These are phyloP conservation scores for Tilletia caries DNA, from an alignment of 1,284 basidiomycete genomes.

Conservation along the genomic window DNA sequence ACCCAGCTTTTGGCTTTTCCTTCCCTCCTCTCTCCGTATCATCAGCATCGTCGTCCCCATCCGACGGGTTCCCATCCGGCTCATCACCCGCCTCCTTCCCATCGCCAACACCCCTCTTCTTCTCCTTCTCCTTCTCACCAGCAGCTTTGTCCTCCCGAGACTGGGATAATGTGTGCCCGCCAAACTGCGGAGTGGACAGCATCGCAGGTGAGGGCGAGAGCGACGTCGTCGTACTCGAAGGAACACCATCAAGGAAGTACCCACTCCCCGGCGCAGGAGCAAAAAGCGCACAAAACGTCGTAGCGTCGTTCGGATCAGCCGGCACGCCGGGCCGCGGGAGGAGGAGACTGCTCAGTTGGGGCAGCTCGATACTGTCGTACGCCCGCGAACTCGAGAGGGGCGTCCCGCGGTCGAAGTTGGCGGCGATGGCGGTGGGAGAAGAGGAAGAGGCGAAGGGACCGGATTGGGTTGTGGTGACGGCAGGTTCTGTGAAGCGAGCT, in stretches of 20 bases:
- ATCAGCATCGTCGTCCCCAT: not conserved
- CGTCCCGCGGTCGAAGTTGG: not conserved
- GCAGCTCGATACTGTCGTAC: not conserved
- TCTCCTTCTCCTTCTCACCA: not conserved
- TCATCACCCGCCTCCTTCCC: not conserved
- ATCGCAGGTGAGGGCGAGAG: not conserved
- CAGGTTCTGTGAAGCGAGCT: not conserved
- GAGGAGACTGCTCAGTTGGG: not conserved
- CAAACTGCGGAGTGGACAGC: not conserved
- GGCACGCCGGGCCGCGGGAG: not conserved
- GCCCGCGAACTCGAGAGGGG: not conserved
- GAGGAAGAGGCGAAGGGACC: not conserved
- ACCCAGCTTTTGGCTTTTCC: too few relatives aligned
- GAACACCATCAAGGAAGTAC: too few relatives aligned
- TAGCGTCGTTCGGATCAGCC: not conserved
- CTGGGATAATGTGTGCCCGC: not conserved
- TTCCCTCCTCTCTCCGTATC: too few relatives aligned
- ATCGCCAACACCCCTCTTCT: not conserved
- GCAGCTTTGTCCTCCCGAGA: not conserved
- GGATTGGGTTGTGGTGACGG: not conserved
- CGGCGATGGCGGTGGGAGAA: too few relatives aligned
- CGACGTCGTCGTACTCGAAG: not conserved
- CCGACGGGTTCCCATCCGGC: not conserved
- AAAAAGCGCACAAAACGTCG: not conserved
- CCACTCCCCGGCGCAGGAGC: not conserved